Evolutionary conservation across 768 basidiomycete genomes (phyloP).

Genomic region (Calocybe cyanea): DNA sequence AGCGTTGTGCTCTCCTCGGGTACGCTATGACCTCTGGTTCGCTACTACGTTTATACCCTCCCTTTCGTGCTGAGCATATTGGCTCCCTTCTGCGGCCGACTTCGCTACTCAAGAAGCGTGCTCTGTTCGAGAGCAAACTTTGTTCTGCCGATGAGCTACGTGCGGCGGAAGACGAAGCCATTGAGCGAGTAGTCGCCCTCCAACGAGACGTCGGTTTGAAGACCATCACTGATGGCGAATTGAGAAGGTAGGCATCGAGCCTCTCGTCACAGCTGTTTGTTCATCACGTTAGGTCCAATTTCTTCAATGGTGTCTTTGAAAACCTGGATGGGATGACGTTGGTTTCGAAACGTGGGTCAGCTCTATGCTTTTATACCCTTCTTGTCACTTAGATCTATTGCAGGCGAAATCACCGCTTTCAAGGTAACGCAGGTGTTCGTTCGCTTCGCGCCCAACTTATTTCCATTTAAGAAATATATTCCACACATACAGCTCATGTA

Average conservation of each 20-base stretch:
- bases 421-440: conserved; percentile 32
- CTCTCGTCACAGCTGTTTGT: conserved; percentile 1
- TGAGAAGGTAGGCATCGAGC: conserved; percentile 28
- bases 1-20: conserved; percentile 14
- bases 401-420: conserved; percentile 45
- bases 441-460: conserved; percentile 4
- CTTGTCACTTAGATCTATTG: conserved; percentile 6
- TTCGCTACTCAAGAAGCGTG: conserved; percentile 45
- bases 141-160: conserved; percentile 41
- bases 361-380: neutral
- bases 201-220: conserved; percentile 54
- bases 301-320: conserved; percentile 66
- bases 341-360: conserved; percentile 41
- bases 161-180: conserved; percentile 48
- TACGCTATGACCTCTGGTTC: no score
- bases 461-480: conserved; percentile 34
- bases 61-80: conserved; percentile 53
- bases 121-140: conserved; percentile 36
- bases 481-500: conserved; percentile 44
- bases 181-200: conserved; percentile 47
- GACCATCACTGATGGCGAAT: conserved; percentile 62
- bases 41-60: conserved; percentile 30
- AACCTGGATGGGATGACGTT: conserved; percentile 60
- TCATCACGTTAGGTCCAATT: conserved; percentile 39
- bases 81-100: conserved; percentile 58